phyloP scores from a whole-genome alignment of 176 grass and related monocot species.

The Areca catechu region DNA sequence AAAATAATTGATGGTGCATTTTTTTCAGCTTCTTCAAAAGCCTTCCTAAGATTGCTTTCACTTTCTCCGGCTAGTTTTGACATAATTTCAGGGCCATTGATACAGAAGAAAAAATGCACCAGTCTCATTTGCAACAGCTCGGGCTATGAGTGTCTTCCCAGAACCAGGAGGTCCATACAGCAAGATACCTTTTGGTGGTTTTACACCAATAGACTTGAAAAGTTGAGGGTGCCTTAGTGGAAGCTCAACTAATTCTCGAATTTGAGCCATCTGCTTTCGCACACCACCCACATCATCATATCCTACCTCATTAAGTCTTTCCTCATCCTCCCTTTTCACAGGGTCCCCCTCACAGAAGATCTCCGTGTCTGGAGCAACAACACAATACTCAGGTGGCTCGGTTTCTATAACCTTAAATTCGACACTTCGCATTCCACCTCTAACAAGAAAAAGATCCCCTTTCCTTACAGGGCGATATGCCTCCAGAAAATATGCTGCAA shows the following conservation, averaged over 20 bases:
- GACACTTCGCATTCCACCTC: constrained; percentile 7
- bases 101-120: constrained; percentile 11
- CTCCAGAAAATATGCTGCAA: constrained; percentile 6
- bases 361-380: constrained; percentile 5
- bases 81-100: constrained; percentile 3
- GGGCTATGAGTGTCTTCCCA: constrained; percentile 1
- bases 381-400: constrained; percentile 1
- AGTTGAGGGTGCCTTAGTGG: constrained; percentile 4
- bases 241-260: constrained; percentile 7
- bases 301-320: constrained; percentile 6
- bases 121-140: constrained; percentile 9
- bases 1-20: constrained; percentile 23
- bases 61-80: constrained; percentile 9
- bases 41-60: constrained; percentile 11
- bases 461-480: constrained; percentile 10
- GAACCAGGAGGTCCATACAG: constrained; percentile 7
- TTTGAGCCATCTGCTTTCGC: constrained; percentile 5
- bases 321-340: constrained; percentile 6
- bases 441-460: constrained; percentile 4
- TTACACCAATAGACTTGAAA: constrained; percentile 11
- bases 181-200: constrained; percentile 5
- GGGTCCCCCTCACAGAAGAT: constrained; percentile 8
- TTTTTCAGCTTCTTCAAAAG: constrained; percentile 11
- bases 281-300: constrained; percentile 10
- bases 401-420: constrained; percentile 9